Evolutionary conservation across 2,329 filamentous ascomycete genomes (phyloP).

Genomic region (Pseudocercospora cruenta): DNA sequence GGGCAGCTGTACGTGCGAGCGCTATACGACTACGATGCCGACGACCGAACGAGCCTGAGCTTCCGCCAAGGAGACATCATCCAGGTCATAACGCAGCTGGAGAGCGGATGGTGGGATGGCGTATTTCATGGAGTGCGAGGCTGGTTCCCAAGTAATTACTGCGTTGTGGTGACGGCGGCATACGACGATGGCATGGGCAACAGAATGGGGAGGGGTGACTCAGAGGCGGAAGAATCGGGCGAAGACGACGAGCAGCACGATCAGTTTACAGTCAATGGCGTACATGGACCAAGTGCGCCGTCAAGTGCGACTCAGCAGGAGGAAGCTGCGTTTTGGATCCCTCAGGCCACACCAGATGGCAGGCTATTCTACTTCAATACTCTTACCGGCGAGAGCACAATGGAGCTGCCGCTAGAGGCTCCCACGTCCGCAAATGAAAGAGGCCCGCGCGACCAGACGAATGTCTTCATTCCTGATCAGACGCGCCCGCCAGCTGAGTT

Average conservation of each 20-base stretch:
- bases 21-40: constrained; percentile 96
- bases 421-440: constrained; percentile 78
- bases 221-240: constrained; percentile 60
- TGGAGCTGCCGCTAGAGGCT: constrained; percentile 91
- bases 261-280: constrained; percentile 50
- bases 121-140: constrained; percentile 95
- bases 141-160: constrained; percentile 99
- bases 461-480: constrained; percentile 84
- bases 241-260: constrained; percentile 64
- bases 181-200: constrained; percentile 70
- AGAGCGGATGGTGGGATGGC: constrained; percentile 99
- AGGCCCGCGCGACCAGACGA: constrained; percentile 85
- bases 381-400: constrained; percentile 90
- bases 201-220: constrained; percentile 56
- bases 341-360: constrained; percentile 91
- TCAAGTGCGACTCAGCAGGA: constrained; percentile 69
- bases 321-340: constrained; percentile 96
- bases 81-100: constrained; percentile 95
- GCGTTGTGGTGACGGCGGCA: constrained; percentile 77
- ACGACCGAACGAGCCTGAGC: constrained; percentile 94
- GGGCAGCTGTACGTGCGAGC: constrained; percentile 84
- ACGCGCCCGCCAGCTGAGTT: constrained; percentile 88
- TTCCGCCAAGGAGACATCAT: constrained; percentile 97
- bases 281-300: constrained; percentile 61
- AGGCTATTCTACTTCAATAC: constrained; percentile 98